These are phyloP conservation scores for Scheffersomyces titani DNA, from an alignment of 1,139 yeast genomes.

Conservation along the genomic window DNA sequence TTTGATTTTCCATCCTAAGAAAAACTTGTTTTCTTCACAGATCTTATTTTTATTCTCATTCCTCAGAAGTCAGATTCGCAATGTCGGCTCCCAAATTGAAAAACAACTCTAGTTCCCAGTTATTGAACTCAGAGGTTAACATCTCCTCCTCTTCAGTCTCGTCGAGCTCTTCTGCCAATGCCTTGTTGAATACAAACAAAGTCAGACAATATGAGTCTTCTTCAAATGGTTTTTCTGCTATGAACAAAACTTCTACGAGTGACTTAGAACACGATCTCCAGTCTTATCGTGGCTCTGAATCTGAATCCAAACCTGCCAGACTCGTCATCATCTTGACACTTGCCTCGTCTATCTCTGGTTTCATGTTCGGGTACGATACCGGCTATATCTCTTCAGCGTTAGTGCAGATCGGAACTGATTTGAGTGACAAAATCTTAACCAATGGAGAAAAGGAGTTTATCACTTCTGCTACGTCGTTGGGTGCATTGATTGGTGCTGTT, in stretches of 20 bases:
- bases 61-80: neutral
- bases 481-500: slow-evolving; percentile 80
- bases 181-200: neutral
- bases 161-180: neutral
- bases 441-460: slow-evolving; percentile 83
- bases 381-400: slow-evolving; percentile 93
- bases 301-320: slow-evolving; percentile 51
- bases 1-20: neutral
- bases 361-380: slow-evolving; percentile 95
- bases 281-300: slow-evolving; percentile 1
- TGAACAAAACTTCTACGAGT: neutral
- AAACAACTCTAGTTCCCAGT: neutral
- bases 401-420: slow-evolving; percentile 78
- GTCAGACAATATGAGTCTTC: neutral
- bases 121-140: neutral
- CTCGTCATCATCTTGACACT: slow-evolving; percentile 71
- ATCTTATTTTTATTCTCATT: neutral
- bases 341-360: slow-evolving; percentile 88
- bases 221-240: neutral
- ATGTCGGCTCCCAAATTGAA: neutral
- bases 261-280: neutral
- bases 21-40: no score
- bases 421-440: slow-evolving; percentile 50
- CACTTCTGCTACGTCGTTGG: slow-evolving; percentile 93
- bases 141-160: neutral